Base-by-base conservation (phyloP, 169 alveolate species). In the Eimeria acervulina region DNA sequence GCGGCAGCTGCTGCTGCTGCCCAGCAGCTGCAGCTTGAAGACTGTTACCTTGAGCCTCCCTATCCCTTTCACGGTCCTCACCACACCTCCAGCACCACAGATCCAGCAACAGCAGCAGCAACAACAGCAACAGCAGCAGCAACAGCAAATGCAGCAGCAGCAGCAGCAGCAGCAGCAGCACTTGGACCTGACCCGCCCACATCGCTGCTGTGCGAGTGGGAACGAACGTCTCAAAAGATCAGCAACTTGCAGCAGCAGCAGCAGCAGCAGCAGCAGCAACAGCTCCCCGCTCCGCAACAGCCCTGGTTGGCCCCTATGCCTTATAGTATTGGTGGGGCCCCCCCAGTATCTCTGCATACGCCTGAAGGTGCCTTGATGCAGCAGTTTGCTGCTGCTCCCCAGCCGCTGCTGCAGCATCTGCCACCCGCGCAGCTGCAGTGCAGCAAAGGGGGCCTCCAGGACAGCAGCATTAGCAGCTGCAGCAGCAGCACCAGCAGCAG, bases 401-500 rank as follows among this genome's bases (percentile, higher is more conserved):
- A 63, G 76, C 76, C 31, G 76, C 76, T 0, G 76, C 76, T 10
- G 33, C 33, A 23, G n/a, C 76, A 15, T 13, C 31, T n/a, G 31
- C 33, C 76, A 15, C 31, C 76, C 31, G 12, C 38, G 31, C 76
- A 10, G 76, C 76, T 63, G 76, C 76, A 63, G 36, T 28, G n/a
- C 76, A 28, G 84, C 84, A 72, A 72, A 19, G 42, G 52, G 21
- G 84, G 42, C 7, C n/a, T 1, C 47, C 51, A 13, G 33, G 51
- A 72, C 84, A 31, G 19, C 21, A 66, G 78, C 78, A 66, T 6
- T 17, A 66, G 78, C 84, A 31, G 19, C 21, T 7, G 78, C 78
- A 66, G 78, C 78, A 66, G 78, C 78, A 66, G 78, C 78, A 66
- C 28, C 78, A 66, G 7, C 7, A 66, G 78, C 78, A 66, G 78